Conservation (phyloP, 2,329 filamentous ascomycete genomes). For the Nannizziopsis arthrosporioides region DNA sequence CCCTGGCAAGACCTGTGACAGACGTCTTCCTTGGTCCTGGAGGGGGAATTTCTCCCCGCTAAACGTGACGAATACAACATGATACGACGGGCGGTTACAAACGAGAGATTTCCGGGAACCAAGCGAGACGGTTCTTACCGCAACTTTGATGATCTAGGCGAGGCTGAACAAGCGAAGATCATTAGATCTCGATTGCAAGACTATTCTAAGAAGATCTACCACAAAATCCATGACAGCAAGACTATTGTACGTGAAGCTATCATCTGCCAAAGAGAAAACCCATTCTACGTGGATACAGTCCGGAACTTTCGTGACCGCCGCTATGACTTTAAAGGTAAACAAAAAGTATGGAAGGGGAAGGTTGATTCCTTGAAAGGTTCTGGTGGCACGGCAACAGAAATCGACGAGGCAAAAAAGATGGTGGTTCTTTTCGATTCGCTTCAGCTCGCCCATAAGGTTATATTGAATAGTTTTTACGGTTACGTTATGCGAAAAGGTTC, state of each 20-base stretch:
- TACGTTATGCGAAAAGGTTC: constrained; percentile 99
- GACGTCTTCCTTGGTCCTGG: constrained; percentile 93
- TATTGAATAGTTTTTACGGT: constrained; percentile 96
- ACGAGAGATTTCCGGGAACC: constrained; percentile 80
- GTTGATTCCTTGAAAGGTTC: constrained; percentile 73
- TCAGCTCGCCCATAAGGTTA: constrained; percentile 96
- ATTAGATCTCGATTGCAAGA: constrained; percentile 79
- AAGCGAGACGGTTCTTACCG: constrained; percentile 57
- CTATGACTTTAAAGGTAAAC: constrained; percentile 96
- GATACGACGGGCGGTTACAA: constrained; percentile 83
- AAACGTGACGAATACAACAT: constrained; percentile 99
- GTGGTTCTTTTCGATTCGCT: constrained; percentile 90
- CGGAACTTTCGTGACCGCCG: constrained; percentile 90
- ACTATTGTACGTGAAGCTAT: constrained; percentile 92
- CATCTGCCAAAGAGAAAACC: constrained; percentile 95
- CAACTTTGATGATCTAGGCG: constrained; percentile 66
- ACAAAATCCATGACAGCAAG: constrained; percentile 93
- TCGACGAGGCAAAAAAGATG: constrained; percentile 98
- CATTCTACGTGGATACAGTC: constrained; percentile 95
- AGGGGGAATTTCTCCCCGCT: constrained; percentile 88
- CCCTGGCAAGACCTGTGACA: constrained; percentile 92
- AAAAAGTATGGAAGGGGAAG: constrained; percentile 98
- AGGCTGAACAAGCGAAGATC: constrained; percentile 69
- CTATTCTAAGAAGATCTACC: constrained; percentile 97
- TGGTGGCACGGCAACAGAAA: constrained; percentile 61